phyloP scores from a whole-genome alignment of 2,329 filamentous ascomycete species.

The Dichotomopilus funicola region DNA sequence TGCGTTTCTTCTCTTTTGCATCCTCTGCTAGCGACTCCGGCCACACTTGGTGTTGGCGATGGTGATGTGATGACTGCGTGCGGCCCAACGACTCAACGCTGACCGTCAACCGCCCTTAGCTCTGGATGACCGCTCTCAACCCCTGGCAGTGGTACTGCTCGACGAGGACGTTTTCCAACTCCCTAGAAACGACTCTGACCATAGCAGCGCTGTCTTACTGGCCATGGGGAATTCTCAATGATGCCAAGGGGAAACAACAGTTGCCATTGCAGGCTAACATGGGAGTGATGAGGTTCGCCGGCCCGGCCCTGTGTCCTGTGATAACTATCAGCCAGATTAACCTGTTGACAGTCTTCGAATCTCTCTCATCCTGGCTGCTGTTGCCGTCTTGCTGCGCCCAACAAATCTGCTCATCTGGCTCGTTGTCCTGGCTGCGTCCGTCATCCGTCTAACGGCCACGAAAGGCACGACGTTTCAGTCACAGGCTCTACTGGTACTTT shows the following conservation, averaged over 20 bases:
- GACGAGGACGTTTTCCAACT: slow-evolving; percentile 90
- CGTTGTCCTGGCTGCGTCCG: slow-evolving; percentile 51
- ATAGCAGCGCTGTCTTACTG: slow-evolving; percentile 71
- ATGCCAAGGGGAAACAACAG: slow-evolving; percentile 34
- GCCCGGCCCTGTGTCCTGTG: too few species aligned
- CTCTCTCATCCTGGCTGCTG: slow-evolving; percentile 68
- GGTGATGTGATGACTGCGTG: slow-evolving; percentile 15
- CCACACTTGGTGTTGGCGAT: too few species aligned
- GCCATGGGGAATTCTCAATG: slow-evolving; percentile 69
- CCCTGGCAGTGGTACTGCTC: slow-evolving; percentile 98
- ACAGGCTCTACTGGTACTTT: slow-evolving; percentile 44
- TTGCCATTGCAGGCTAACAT: slow-evolving; percentile 28
- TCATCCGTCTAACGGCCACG: slow-evolving; percentile 26
- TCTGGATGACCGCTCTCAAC: slow-evolving; percentile 64
- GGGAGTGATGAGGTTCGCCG: slow-evolving; percentile 20
- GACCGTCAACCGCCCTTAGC: slow-evolving; percentile 34
- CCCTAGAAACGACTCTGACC: slow-evolving; percentile 83
- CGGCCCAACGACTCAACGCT: not conserved
- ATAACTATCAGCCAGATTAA: not conserved
- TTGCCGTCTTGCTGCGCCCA: slow-evolving; percentile 79
- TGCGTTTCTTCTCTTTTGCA: slow-evolving; percentile 36
- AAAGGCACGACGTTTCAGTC: slow-evolving; percentile 39
- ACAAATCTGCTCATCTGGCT: slow-evolving; percentile 87
- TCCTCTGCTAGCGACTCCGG: too few species aligned
- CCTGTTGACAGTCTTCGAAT: slow-evolving; percentile 42